A percentile compares a stretch with the other conserved stretches of the same genome.
Evolutionary conservation across 2,329 filamentous ascomycete genomes (phyloP).

Genomic region (Sclerotinia subarctica): DNA sequence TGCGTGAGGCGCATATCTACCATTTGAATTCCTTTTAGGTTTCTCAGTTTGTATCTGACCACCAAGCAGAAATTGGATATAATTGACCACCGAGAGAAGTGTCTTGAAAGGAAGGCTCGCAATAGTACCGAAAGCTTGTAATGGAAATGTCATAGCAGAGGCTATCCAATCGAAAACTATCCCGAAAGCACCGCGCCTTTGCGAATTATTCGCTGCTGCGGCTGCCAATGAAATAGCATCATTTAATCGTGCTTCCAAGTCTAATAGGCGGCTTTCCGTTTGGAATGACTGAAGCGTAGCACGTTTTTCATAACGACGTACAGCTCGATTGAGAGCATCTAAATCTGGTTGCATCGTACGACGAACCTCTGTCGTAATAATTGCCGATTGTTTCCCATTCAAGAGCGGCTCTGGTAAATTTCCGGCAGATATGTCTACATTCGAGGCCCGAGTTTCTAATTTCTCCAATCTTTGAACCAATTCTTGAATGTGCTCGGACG

Average conservation of each 20-base stretch:
- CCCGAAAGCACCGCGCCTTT: constrained; percentile 28
- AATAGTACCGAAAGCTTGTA: constrained; percentile 32
- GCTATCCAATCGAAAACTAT: constrained; percentile 35
- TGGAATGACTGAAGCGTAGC: constrained; percentile 71
- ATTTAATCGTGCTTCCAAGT: constrained; percentile 67
- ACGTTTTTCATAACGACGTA: constrained; percentile 89
- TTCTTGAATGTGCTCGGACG: constrained; percentile 48
- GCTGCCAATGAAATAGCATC: constrained; percentile 81
- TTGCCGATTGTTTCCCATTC: constrained; percentile 42
- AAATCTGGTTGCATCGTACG: constrained; percentile 73
- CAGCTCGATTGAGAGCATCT: constrained; percentile 82
- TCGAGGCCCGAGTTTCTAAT: constrained; percentile 58
- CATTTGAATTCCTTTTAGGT: constrained; percentile 25
- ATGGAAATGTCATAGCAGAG: constrained; percentile 32
- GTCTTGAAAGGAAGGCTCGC: constrained; percentile 34
- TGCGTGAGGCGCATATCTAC: constrained; percentile 24
- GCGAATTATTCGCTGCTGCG: constrained; percentile 55
- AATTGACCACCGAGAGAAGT: constrained; percentile 25
- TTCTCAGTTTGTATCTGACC: constrained; percentile 23
- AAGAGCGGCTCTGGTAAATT: constrained; percentile 37
- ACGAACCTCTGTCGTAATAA: constrained; percentile 55
- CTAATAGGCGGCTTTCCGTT: constrained; percentile 70
- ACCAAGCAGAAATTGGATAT: constrained; percentile 26
- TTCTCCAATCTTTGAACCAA: constrained; percentile 65
- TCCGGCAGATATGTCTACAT: constrained; percentile 35